These are phyloP conservation scores for Eucalyptus virginea DNA, from an alignment of 345 rosid species.

Conservation along the genomic window DNA sequence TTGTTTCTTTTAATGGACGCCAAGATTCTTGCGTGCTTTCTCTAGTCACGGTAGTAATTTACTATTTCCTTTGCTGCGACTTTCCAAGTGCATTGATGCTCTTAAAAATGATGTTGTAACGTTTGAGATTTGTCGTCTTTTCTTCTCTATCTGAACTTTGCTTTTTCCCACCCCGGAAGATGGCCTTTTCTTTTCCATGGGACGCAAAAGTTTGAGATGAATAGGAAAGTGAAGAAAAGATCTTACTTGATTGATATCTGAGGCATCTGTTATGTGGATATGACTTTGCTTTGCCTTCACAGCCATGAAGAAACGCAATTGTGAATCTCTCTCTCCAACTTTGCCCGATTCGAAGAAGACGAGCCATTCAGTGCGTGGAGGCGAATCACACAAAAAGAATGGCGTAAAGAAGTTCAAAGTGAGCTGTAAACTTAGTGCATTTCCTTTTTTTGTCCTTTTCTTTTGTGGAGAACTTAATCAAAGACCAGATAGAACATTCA, in stretches of 20 bases:
- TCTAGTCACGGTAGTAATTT: neutral
- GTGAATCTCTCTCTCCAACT: slow-evolving; percentile 40
- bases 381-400: slow-evolving; percentile 22
- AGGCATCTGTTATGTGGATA: neutral
- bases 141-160: neutral
- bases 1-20: slow-evolving; percentile 1
- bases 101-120: neutral
- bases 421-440: neutral
- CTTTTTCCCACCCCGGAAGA: neutral
- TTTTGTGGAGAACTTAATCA: neutral
- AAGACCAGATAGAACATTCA: neutral
- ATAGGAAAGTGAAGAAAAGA: neutral
- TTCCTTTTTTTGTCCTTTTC: neutral
- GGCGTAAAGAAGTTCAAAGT: slow-evolving; percentile 25
- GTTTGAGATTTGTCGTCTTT: neutral
- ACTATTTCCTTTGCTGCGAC: slow-evolving; percentile 5
- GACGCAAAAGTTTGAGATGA: neutral
- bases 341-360: slow-evolving; percentile 44
- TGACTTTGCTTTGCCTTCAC: slow-evolving; percentile 15
- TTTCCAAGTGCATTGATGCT: slow-evolving; percentile 8
- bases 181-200: neutral
- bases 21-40: slow-evolving; percentile 13
- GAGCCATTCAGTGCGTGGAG: slow-evolving; percentile 17
- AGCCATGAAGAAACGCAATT: slow-evolving; percentile 77
- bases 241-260: neutral